Conservation (phyloP, 352 stramenopile species). For the Sclerospora graminicola region DNA sequence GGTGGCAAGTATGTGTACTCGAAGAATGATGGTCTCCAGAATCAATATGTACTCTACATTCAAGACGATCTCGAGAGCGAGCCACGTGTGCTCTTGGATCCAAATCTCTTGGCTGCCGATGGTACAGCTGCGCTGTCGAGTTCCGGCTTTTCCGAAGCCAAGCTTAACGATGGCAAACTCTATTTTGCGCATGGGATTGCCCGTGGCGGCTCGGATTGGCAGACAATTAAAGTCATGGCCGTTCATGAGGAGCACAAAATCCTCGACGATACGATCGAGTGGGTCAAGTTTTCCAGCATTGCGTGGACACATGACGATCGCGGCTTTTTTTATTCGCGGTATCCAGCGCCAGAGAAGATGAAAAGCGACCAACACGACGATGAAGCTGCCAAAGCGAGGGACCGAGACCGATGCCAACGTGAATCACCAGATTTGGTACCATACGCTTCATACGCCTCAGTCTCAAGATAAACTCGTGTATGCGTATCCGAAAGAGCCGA, state of each 20-base stretch:
- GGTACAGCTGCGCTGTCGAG: conserved; percentile 63
- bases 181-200: conserved; percentile 81
- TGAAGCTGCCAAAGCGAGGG: conserved; percentile 36
- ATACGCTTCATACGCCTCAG: conserved; percentile 59
- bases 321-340: conserved; percentile 83
- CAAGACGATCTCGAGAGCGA: conserved; percentile 55
- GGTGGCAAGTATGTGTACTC: conserved; percentile 75
- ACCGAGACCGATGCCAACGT: conserved; percentile 72
- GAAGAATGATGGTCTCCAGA: conserved; percentile 85
- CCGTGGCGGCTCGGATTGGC: conserved; percentile 76
- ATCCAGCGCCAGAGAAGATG: conserved; percentile 55
- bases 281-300: conserved; percentile 84
- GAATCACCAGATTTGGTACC: conserved; percentile 81
- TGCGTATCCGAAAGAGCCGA: conserved; percentile 61
- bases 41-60: conserved; percentile 85
- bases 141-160: conserved; percentile 62
- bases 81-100: conserved; percentile 69
- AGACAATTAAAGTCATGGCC: conserved; percentile 78
- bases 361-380: conserved; percentile 34
- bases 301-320: conserved; percentile 75
- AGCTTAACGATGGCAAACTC: conserved; percentile 51
- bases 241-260: conserved; percentile 59
- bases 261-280: conserved; percentile 72
- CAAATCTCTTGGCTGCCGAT: conserved; percentile 64
- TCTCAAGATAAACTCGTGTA: conserved; percentile 68